These are phyloP conservation scores for Tricholoma hemisulphureum DNA, from an alignment of 768 basidiomycete genomes.

Conservation along the genomic window DNA sequence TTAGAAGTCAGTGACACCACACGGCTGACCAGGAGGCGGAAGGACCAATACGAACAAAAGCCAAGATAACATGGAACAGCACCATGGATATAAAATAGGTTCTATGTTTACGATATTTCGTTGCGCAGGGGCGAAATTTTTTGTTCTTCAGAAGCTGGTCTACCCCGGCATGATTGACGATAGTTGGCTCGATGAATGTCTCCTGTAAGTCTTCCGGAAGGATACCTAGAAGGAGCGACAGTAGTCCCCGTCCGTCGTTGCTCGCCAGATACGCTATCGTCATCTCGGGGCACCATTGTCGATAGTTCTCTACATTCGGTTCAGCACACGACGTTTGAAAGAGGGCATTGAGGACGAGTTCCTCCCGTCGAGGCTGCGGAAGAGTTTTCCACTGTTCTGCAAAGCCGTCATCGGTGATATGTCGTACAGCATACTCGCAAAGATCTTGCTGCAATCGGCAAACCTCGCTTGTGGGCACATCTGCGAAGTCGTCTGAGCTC, in stretches of 20 bases:
- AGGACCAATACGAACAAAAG: conserved; percentile 3
- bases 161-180: conserved; percentile 1
- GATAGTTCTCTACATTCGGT: conserved; percentile 14
- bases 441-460: conserved; percentile 10
- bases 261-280: conserved; percentile 8
- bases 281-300: conserved; percentile 22
- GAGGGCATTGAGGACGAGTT: conserved; percentile 16
- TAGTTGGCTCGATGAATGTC: neutral
- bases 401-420: conserved; percentile 6
- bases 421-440: conserved; percentile 1
- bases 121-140: neutral
- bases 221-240: conserved; percentile 5
- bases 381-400: conserved; percentile 8
- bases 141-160: conserved; percentile 1
- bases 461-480: neutral
- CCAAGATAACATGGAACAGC: conserved; percentile 7
- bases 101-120: neutral
- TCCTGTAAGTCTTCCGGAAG: conserved; percentile 1
- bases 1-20: neutral
- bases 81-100: conserved; percentile 9
- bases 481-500: neutral
- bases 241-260: conserved; percentile 6
- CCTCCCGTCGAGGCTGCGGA: neutral
- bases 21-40: neutral
- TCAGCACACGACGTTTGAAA: conserved; percentile 9